Evolutionary conservation across 202 grass and related monocot species (phyloP), one percentile per base, ranked within the genome.

Genomic region (Brachypodium distachyon): DNA sequence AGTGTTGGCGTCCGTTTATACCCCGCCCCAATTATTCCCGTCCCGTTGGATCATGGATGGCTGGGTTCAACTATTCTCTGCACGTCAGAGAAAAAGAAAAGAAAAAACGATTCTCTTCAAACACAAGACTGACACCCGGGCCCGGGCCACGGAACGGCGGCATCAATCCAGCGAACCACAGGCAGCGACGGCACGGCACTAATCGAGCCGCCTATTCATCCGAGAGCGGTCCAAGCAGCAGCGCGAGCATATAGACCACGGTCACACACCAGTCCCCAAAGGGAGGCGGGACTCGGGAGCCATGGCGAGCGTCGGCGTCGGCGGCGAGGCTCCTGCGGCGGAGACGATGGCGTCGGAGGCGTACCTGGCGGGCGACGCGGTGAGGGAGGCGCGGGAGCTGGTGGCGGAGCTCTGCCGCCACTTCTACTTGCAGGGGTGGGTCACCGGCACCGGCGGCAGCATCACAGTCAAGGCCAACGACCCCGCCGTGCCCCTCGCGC

Each of bases 401-500:
- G 95, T 97, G 49, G 79, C 95, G 9, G 89, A 94, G 50, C 89
- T 94, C 22, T 97, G 91, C 59, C 95, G 91, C 33, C 91, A 92
- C 79, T 97, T 97, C 79, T 98, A 98, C 87, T 25, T 51, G 26
- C 87, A 90, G 79, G 95, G 91, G 0, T 94, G 95, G 91, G 91
- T 98, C 66, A 95, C 95, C 16, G 95, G 95, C 44, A 98, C 95
- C 47, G 91, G 95, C 64, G 95, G 91, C 33, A 98, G 95, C 77
- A 92, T 98, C 82, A 98, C 95, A 63, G 83, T 98, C 80, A 92
- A 98, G 82, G 91, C 85, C 78, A 93, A 98, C 73, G 95, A 94
- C 65, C 86, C 86, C 16, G 73, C 82, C 36, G 63, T 94, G 32
- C 79, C 86, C 11, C 93, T 92, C 39, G 37, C 86, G 23, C 33